Conservation (phyloP, 192 early-diverging fungal genomes). For the Diversispora eburnea region DNA sequence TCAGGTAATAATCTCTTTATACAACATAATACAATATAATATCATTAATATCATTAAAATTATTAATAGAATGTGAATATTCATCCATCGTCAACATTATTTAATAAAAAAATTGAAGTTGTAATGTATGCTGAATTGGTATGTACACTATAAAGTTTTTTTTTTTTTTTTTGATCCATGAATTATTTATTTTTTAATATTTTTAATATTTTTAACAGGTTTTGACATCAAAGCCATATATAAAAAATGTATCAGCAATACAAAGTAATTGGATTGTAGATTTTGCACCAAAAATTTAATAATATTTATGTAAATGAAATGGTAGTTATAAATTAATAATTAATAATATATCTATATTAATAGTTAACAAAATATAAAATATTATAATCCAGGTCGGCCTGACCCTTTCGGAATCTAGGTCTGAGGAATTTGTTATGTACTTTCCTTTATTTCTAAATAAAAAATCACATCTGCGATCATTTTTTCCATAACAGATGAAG, state of each 20-base stretch:
- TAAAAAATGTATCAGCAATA: conserved; percentile 76
- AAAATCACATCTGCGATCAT: too few species aligned
- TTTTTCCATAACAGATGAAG: too few species aligned
- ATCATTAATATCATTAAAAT: conserved; percentile 39
- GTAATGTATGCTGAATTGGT: conserved; percentile 91
- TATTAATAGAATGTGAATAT: conserved; percentile 71
- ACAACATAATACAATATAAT: neutral
- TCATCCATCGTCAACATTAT: conserved; percentile 86
- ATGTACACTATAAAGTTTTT: conserved; percentile 10
- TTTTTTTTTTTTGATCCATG: neutral
- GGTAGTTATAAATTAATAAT: too few species aligned
- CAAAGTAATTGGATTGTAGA: conserved; percentile 73
- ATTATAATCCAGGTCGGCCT: too few species aligned
- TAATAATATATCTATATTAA: too few species aligned
- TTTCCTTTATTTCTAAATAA: too few species aligned
- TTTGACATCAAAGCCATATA: conserved; percentile 85
- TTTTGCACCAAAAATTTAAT: neutral
- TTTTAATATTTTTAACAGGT: conserved; percentile 38
- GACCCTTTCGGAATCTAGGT: too few species aligned
- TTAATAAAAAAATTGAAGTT: conserved; percentile 70
- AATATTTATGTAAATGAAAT: too few species aligned
- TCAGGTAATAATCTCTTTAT: neutral
- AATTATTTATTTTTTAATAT: conserved; percentile 13
- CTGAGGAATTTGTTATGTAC: too few species aligned
- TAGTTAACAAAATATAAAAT: too few species aligned